Base-by-base conservation (phyloP, 2,329 filamentous ascomycete genomes). In the Clathrospora elynae region DNA sequence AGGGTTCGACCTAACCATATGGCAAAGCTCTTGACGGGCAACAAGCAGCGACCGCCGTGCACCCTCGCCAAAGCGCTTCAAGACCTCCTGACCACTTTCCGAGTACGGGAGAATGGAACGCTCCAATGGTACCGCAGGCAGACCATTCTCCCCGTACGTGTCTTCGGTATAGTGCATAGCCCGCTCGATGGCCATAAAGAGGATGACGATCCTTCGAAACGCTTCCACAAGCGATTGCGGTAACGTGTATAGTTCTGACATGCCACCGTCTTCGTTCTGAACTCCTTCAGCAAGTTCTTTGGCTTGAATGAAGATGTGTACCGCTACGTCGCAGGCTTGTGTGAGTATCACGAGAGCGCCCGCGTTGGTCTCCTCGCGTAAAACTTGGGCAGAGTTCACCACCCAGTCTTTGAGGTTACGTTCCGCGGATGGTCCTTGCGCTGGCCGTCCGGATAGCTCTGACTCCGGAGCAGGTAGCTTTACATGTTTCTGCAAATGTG, bases 201-300 rank as follows among this genome's bases (percentile, higher is more conserved):
- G 64, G 1, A 61, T 38, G 1, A 64, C 23, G 2, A 65, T 36
- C 10, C 38, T 35, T 13, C 52, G 57, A 6, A 68, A 51, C 10
- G 57, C 52, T 18, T 56, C 47, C 3, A 61, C 24, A 4, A 69
- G 45, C 20, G 53, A 35, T 0, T 47, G 41, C 1, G 66, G 61
- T 14, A 66, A 49, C 2, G 31, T 51, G 37, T 68, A 68, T 4
- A 58, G 24, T 2, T 53, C 46, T 1, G 62, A 66, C 31, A 66
- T 54, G 1, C 34, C 33, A 1, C 61, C 59, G 4, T 65, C 43
- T 18, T 57, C 54, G 16, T 59, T 53, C n/a, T 41, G 40, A 4
- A 68, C 64, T 1, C 66, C 64, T 9, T 63, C 42, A 1, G 46
- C 47, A 11, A 69, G 52, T 30, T 66, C 57, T 11, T 42, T 39